Evolutionary conservation across 1,284 basidiomycete species (phyloP), one percentile per base, ranked within the genome.

Genomic region (Boletus mariae): DNA sequence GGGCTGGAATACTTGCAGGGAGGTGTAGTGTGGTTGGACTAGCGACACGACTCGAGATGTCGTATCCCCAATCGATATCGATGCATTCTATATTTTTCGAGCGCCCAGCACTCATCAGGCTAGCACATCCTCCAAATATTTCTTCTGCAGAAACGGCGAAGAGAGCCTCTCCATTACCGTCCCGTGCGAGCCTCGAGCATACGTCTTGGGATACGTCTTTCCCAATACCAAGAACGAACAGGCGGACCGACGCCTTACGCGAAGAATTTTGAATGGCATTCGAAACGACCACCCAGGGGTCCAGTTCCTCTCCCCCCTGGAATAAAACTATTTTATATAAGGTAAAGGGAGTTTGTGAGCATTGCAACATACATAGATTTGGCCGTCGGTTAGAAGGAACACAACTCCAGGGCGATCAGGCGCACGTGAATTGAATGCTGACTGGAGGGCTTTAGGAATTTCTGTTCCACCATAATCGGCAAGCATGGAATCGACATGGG

Each of bases 171-270:
- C 82, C 83, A 17, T 77, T 73, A 2, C 83, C 83, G 1, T 70
- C 71, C 12, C 68, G 60, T 1, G 82, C 80, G 17, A 84, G 77
- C 4, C 71, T 65, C 58, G 78, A 72, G 57, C 80, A 82, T 57
- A 78, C 69, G 0, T 71, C 76, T 9, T 71, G 78, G 7, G 83
- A 83, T 9, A 78, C 74, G 2, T 58, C 59, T 37, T 64, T 48
- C 10, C 83, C 82, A n/a, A 84, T 81, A 0, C 82, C 83, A 1
- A 84, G 72, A 5, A 75, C 73, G 52, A 82, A 84, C 1, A 83
- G 71, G 10, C 79, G 78, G 3, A 80, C 54, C 9, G 69, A 71
- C 0, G 72, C 69, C 2, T 61, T 45, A 0, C 54, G 50, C n/a
- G 57, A 52, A 15, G 60, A 59, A 29, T 49, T 51, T 3, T 29